Evolutionary conservation across 768 basidiomycete genomes (phyloP).

Genomic region (Boletus tylopilopsis): DNA sequence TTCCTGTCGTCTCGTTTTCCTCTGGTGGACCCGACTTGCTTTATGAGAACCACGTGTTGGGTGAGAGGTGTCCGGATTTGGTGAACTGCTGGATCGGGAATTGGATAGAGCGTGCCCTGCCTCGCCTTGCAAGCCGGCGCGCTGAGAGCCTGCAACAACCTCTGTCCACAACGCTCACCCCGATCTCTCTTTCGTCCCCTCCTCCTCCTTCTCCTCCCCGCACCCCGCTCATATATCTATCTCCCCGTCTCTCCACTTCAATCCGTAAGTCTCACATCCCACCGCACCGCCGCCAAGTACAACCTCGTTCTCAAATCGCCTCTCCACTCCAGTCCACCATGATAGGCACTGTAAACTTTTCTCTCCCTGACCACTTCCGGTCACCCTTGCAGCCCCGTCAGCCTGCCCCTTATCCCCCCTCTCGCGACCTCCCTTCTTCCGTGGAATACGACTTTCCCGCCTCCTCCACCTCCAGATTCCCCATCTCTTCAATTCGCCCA

Average conservation of each 20-base stretch:
- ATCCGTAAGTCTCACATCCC: conserved; percentile 15
- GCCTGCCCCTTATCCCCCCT: conserved; percentile 7
- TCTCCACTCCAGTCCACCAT: conserved; percentile 14
- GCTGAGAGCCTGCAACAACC: conserved; percentile 8
- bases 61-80: conserved; percentile 23
- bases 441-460: conserved; percentile 25
- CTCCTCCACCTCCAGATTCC: conserved; percentile 27
- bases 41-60: conserved; percentile 27
- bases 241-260: not conserved
- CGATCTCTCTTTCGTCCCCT: conserved; percentile 9
- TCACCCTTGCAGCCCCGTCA: conserved; percentile 16
- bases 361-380: conserved; percentile 7
- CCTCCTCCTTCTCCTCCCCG: conserved; percentile 4
- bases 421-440: conserved; percentile 11
- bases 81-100: conserved; percentile 27
- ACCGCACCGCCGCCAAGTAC: too few species aligned
- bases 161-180: conserved; percentile 19
- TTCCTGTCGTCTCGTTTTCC: too few species aligned
- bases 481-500: conserved; percentile 38
- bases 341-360: conserved; percentile 8
- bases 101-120: conserved; percentile 31
- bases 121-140: conserved; percentile 31
- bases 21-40: not conserved
- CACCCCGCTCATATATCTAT: not conserved
- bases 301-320: conserved; percentile 9